Evolutionary conservation across 768 basidiomycete species (phyloP).

Genomic region (Exidia glandulosa): DNA sequence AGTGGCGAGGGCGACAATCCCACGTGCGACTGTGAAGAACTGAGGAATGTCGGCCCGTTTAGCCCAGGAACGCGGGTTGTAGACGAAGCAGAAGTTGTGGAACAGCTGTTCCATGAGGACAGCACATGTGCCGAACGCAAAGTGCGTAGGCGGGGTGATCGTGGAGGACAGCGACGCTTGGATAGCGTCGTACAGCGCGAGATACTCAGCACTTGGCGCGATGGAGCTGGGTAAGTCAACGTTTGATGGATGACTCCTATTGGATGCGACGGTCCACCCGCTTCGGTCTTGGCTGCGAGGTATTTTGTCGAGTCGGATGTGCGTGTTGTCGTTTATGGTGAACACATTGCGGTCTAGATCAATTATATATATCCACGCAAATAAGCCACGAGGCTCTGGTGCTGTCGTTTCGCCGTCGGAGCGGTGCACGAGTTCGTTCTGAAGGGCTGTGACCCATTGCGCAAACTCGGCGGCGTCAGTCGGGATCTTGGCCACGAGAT

Average conservation of each 20-base stretch:
- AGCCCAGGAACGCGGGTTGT: neutral
- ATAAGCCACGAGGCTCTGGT: too few species aligned
- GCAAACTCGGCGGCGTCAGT: too few species aligned
- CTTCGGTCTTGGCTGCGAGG: neutral
- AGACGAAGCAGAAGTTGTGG: neutral
- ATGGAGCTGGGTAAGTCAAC: neutral
- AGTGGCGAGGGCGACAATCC: neutral
- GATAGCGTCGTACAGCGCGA: too few species aligned
- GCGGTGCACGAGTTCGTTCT: too few species aligned
- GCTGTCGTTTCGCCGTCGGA: too few species aligned
- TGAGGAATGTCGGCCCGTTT: neutral
- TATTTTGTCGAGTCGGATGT: neutral
- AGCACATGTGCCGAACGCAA: neutral
- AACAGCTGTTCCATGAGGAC: neutral
- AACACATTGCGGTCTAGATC: neutral
- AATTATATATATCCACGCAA: neutral
- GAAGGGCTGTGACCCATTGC: too few species aligned
- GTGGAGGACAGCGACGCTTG: neutral
- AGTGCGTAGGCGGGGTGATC: neutral
- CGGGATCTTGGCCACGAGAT: too few species aligned
- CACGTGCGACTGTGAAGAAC: neutral
- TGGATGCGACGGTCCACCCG: neutral
- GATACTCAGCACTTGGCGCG: too few species aligned
- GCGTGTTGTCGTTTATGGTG: neutral
- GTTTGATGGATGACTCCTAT: neutral